These are phyloP conservation scores for Davidsoniella neocaledoniae DNA, from an alignment of 2,329 filamentous ascomycete species.

Conservation along the genomic window DNA sequence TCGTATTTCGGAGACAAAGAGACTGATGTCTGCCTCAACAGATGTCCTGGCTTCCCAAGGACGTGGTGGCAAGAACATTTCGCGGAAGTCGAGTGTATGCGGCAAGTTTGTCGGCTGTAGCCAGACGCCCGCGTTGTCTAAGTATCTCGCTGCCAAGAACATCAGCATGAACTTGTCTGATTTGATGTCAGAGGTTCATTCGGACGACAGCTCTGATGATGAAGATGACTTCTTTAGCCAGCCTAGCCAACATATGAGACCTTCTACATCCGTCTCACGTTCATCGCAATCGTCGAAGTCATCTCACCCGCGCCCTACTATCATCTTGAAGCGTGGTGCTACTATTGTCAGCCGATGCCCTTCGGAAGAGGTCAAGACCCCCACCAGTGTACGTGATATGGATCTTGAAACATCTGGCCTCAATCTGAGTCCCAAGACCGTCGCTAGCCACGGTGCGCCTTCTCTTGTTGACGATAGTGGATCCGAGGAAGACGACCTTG, in stretches of 20 bases:
- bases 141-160: slow-evolving; percentile 11
- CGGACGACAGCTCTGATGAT: slow-evolving; percentile 5
- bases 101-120: slow-evolving; percentile 11
- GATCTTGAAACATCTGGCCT: slow-evolving; percentile 32
- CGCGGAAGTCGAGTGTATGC: slow-evolving; percentile 2
- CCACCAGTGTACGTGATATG: slow-evolving; percentile 20
- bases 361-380: slow-evolving; percentile 11
- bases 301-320: slow-evolving; percentile 4
- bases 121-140: slow-evolving; percentile 10
- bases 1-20: slow-evolving; percentile 11
- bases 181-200: slow-evolving; percentile 6
- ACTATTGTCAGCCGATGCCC: slow-evolving; percentile 7
- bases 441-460: slow-evolving; percentile 59
- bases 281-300: background rate
- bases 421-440: slow-evolving; percentile 51
- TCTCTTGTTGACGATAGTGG: slow-evolving; percentile 68
- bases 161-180: slow-evolving; percentile 9
- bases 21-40: slow-evolving; percentile 8
- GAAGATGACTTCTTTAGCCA: slow-evolving; percentile 6
- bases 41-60: background rate
- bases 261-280: background rate
- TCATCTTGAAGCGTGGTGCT: slow-evolving; percentile 10
- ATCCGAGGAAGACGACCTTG: slow-evolving; percentile 45
- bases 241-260: background rate
- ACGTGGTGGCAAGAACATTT: slow-evolving; percentile 3